Evolutionary conservation across 148 eudicot species (phyloP).

Genomic region (Fagopyrum esculentum): DNA sequence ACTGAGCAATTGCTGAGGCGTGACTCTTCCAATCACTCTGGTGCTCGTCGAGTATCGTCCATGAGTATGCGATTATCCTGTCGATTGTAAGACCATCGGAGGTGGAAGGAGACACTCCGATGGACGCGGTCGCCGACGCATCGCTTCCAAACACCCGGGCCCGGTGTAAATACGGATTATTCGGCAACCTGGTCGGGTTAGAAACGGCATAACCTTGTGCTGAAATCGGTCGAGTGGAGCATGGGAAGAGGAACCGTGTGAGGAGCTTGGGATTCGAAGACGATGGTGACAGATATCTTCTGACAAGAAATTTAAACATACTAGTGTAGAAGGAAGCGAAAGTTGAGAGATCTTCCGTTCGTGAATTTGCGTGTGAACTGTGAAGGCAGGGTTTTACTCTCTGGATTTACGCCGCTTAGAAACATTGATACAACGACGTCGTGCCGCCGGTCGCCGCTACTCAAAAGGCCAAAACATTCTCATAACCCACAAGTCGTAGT

Average conservation of each 20-base stretch:
- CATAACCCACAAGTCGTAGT: not conserved
- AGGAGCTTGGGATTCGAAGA: conserved; percentile 10
- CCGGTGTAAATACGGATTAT: conserved; percentile 14
- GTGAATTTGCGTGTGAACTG: not conserved
- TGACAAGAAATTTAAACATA: conserved; percentile 2
- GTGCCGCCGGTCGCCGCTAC: not conserved
- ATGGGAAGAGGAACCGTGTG: not conserved
- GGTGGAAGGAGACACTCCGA: conserved; percentile 40
- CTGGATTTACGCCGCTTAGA: not conserved
- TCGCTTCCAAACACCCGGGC: conserved; percentile 43
- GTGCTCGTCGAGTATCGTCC: conserved; percentile 67
- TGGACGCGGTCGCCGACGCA: conserved; percentile 23
- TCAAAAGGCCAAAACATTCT: not conserved
- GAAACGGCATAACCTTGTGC: conserved; percentile 14
- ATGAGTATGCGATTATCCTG: conserved; percentile 50
- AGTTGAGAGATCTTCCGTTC: not conserved
- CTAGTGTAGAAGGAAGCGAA: not conserved
- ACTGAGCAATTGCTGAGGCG: conserved; percentile 90
- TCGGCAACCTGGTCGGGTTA: conserved; percentile 1
- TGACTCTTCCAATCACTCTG: conserved; percentile 97
- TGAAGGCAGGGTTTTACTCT: not conserved
- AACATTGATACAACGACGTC: not conserved
- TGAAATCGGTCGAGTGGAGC: conserved; percentile 17
- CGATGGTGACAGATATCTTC: conserved; percentile 4
- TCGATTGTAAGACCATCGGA: conserved; percentile 85